Evolutionary conservation across 2,329 filamentous ascomycete genomes (phyloP).

Genomic region (Lachnellula hyalina): DNA sequence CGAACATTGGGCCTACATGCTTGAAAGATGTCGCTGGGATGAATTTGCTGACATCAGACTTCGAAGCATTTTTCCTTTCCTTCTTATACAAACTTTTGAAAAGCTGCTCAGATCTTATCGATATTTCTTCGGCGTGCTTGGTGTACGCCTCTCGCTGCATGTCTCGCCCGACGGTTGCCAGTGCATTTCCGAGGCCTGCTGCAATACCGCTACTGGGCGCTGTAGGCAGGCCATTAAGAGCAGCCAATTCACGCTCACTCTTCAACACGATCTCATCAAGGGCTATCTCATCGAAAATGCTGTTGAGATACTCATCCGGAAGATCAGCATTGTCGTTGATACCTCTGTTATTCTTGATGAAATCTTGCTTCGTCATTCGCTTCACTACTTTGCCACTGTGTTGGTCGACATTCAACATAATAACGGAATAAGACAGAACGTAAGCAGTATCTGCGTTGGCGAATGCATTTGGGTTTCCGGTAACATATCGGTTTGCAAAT

Average conservation of each 20-base stretch:
- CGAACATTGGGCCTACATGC: constrained; percentile 97
- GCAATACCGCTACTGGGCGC: constrained; percentile 63
- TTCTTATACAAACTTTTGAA: constrained; percentile 91
- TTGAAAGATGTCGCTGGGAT: constrained; percentile 91
- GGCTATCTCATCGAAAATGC: constrained; percentile 89
- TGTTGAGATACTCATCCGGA: constrained; percentile 82
- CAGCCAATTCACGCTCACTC: constrained; percentile 85
- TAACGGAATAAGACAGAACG: constrained; percentile 91
- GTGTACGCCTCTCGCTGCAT: constrained; percentile 88
- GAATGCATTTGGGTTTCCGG: constrained; percentile 93
- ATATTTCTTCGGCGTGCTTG: constrained; percentile 92
- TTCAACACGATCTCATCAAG: constrained; percentile 90
- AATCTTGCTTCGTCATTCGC: constrained; percentile 93
- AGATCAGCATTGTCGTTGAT: constrained; percentile 96
- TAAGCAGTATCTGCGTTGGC: constrained; percentile 98
- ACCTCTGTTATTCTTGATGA: constrained; percentile 97
- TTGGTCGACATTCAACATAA: constrained; percentile 91
- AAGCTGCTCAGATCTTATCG: constrained; percentile 66
- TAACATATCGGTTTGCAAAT: constrained; percentile 93
- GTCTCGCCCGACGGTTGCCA: constrained; percentile 88
- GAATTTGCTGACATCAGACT: constrained; percentile 63
- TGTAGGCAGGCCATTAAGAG: constrained; percentile 62
- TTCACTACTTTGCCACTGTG: constrained; percentile 80
- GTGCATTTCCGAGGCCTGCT: constrained; percentile 77
- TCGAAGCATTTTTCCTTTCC: constrained; percentile 74